Percentiles rank a stretch among this genome's conserved stretches.
Conservation (phyloP, 75 land plant genomes). For the Larix kaempferi region DNA sequence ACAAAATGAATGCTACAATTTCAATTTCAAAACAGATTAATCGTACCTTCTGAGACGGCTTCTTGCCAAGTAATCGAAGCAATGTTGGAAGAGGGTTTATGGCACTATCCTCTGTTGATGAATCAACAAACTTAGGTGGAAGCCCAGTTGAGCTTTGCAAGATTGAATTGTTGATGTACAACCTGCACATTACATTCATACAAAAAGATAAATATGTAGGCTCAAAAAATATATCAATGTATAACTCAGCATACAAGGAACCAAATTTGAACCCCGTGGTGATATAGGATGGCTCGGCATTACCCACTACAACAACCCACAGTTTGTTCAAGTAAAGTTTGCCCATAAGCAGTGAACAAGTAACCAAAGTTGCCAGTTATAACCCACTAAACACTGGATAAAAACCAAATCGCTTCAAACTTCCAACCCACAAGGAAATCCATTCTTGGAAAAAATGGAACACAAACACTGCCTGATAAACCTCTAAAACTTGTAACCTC, state of each 20-base stretch:
- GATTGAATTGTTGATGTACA: slow-evolving; percentile 67
- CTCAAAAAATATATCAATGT: not conserved
- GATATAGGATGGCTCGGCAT: not conserved
- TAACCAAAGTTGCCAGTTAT: not conserved
- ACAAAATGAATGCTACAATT: slow-evolving; percentile 11
- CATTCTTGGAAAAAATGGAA: not conserved
- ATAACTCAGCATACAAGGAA: not conserved
- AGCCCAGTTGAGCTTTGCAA: slow-evolving; percentile 38
- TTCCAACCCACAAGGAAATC: not conserved
- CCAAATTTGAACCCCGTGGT: no score
- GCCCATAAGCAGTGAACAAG: not conserved
- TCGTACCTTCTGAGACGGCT: slow-evolving; percentile 69
- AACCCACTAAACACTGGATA: not conserved
- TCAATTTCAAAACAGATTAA: not conserved
- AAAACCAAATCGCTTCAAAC: no score
- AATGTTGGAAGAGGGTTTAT: slow-evolving; percentile 74
- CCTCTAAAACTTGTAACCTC: no score
- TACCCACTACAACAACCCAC: not conserved
- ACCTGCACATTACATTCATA: slow-evolving; percentile 33
- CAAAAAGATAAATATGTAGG: not conserved
- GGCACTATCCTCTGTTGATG: slow-evolving; percentile 41
- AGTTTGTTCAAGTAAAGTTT: not conserved
- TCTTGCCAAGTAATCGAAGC: slow-evolving; percentile 67
- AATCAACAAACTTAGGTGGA: slow-evolving; percentile 28
- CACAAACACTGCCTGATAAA: no score